Evolutionary conservation across 163 green algal genomes (phyloP), one percentile per base, ranked within the genome.

Genomic region (Dunaliella salina): DNA sequence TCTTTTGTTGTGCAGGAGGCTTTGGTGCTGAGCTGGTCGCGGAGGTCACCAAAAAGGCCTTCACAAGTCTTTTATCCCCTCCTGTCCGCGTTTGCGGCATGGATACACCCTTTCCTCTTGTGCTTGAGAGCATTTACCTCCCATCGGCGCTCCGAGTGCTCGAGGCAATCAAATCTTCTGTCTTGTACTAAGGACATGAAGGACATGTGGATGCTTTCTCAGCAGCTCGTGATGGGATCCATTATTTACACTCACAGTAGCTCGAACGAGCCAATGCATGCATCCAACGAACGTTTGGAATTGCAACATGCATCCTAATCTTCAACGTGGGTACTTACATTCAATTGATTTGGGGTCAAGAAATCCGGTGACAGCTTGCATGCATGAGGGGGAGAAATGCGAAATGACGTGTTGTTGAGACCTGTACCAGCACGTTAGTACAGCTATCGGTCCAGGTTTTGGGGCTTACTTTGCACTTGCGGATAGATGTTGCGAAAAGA

Each of bases 21-120:
- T 98, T 98, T 93, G 96, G 94, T 15, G 96, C 96, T 0, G 96
- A 98, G 87, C 86, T 98, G 4, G 93, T 93, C 1, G 92, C 96
- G 0, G 88, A 85, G 3, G 92, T 98, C 24, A 85, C 90, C 35
- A 84, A 92, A 11, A 87, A 89, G 29, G 97, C 94, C 89, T 97
- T 97, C 88, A 87, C 90, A 22, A 85, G 87, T 12, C 86, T 97
- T 18, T 91, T 97, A 86, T 88, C 93, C 0, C 95, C 95, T 35
- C 95, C 95, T 0, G 50, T 90, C 78, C 91, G 88, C 13, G 85
- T 98, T 20, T 95, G 91, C 82, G 96, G 96, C 32, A 91, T 93
- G 32, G 96, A 98, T 91, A 98, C 94, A 8, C 96, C 96, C 34
- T 98, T 98, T 87, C 96, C 96, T 0, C 90, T 98, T 18, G 90